Percentiles rank a stretch among this genome's conserved stretches.
Evolutionary conservation across 805 yeast genomes (phyloP).

Genomic region (Pichia californica): DNA sequence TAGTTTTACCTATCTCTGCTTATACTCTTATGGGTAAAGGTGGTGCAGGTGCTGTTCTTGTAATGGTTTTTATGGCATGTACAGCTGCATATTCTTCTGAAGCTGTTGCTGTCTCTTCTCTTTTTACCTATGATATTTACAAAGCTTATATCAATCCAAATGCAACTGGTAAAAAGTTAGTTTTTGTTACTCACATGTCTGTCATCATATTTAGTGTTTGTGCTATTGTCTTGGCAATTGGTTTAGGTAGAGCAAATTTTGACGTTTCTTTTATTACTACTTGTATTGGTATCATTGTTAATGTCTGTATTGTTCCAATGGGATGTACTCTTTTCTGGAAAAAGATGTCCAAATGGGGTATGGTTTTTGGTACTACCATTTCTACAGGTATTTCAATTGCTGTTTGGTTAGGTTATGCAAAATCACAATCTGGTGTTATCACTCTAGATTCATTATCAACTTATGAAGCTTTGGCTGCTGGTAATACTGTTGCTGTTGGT

Average conservation of each 20-base stretch:
- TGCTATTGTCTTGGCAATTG: slow-evolving; percentile 45
- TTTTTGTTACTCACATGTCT: slow-evolving; percentile 37
- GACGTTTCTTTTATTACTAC: slow-evolving; percentile 50
- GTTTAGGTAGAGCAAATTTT: slow-evolving; percentile 43
- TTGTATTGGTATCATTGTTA: slow-evolving; percentile 45
- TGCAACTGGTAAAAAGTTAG: slow-evolving; percentile 43
- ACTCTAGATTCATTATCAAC: slow-evolving; percentile 35
- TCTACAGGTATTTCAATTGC: slow-evolving; percentile 42
- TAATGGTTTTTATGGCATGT: slow-evolving; percentile 46
- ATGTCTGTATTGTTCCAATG: slow-evolving; percentile 49
- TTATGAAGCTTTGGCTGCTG: slow-evolving; percentile 49
- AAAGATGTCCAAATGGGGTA: slow-evolving; percentile 40
- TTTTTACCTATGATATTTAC: slow-evolving; percentile 45
- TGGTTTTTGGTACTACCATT: slow-evolving; percentile 37
- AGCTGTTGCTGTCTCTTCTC: slow-evolving; percentile 45
- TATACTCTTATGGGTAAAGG: slow-evolving; percentile 45
- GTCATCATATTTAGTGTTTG: slow-evolving; percentile 38
- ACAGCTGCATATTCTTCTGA: slow-evolving; percentile 54
- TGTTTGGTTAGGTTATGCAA: slow-evolving; percentile 33
- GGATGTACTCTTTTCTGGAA: slow-evolving; percentile 41
- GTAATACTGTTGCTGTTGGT: slow-evolving; percentile 50
- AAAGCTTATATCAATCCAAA: slow-evolving; percentile 44
- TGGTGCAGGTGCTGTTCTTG: slow-evolving; percentile 42
- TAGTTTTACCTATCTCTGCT: slow-evolving; percentile 46
- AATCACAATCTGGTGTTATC: slow-evolving; percentile 22